Evolutionary conservation across 345 rosid genomes (phyloP).

Genomic region (Cardamine occulta): DNA sequence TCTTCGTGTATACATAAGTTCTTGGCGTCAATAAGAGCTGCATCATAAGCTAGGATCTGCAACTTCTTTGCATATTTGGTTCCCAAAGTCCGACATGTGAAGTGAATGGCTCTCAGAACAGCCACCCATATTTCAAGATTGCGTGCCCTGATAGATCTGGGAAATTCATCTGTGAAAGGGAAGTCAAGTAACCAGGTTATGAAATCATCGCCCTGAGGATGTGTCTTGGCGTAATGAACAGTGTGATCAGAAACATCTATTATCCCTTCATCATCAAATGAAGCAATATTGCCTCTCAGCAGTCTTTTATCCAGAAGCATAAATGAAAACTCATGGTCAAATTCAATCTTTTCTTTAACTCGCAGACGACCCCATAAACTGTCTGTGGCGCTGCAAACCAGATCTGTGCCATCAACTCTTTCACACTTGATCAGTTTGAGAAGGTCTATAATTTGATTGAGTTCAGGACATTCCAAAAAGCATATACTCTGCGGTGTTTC

Average conservation of each 20-base stretch:
- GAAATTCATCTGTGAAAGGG: slow-evolving; percentile 11
- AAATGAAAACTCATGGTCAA: slow-evolving; percentile 25
- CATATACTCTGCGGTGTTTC: slow-evolving; percentile 40
- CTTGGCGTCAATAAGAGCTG: not conserved
- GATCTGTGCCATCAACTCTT: too few relatives aligned
- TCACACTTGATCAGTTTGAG: slow-evolving; percentile 20
- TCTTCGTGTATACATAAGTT: slow-evolving; percentile 2
- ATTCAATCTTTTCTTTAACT: slow-evolving; percentile 35
- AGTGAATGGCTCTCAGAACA: slow-evolving; percentile 21
- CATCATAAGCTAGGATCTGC: not conserved
- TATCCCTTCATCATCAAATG: slow-evolving; percentile 35
- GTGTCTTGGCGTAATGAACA: slow-evolving; percentile 29
- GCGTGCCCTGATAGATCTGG: slow-evolving; percentile 18
- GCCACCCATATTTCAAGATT: slow-evolving; percentile 34
- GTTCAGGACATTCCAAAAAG: slow-evolving; percentile 26
- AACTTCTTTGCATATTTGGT: slow-evolving; percentile 10
- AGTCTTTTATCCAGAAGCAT: slow-evolving; percentile 36
- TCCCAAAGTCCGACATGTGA: slow-evolving; percentile 12
- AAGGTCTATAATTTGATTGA: slow-evolving; percentile 7
- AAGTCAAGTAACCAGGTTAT: slow-evolving; percentile 28
- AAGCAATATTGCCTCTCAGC: slow-evolving; percentile 15
- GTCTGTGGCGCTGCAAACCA: too few relatives aligned
- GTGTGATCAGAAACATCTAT: slow-evolving; percentile 14
- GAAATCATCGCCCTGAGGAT: slow-evolving; percentile 34
- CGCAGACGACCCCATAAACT: slow-evolving; percentile 7